Evolutionary conservation across 116 monocot genomes (phyloP).

Genomic region (Thalassia testudinum): DNA sequence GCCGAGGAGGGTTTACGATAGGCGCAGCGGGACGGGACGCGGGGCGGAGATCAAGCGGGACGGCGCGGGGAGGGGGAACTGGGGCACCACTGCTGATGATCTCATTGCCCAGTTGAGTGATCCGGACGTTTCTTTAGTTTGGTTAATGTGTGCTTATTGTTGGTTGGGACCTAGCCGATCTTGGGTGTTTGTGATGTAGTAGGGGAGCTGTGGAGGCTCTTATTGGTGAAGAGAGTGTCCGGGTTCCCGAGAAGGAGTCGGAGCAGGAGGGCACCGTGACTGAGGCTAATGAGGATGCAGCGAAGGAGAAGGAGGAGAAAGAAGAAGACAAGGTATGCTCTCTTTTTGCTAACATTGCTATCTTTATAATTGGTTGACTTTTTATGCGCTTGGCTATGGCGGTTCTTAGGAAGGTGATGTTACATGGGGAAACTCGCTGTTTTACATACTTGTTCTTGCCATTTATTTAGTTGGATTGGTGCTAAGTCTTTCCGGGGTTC

Average conservation of each 20-base stretch:
- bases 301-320: constrained; percentile 13
- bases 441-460: no score
- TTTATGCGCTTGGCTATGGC: no score
- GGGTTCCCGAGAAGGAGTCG: constrained; percentile 5
- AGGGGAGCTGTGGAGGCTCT: constrained; percentile 5
- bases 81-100: constrained; percentile 41
- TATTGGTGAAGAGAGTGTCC: constrained; percentile 5
- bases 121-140: neutral
- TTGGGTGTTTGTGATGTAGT: neutral
- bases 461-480: no score
- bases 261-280: constrained; percentile 2
- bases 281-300: constrained; percentile 8
- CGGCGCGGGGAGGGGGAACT: constrained; percentile 47
- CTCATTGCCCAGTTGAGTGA: constrained; percentile 21
- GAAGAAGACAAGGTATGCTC: constrained; percentile 15
- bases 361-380: no score
- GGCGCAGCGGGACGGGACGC: constrained; percentile 50
- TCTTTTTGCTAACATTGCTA: no score
- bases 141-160: neutral
- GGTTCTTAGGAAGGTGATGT: no score
- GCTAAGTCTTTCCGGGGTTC: no score
- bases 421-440: no score
- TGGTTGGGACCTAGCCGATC: neutral
- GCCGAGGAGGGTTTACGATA: constrained; percentile 24
- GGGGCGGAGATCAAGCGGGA: constrained; percentile 42